A percentile compares a stretch with the other conserved stretches of the same genome.
Evolutionary conservation across 164 flowering plant species (phyloP).

Genomic region (Vitis vinifera): ASM3070453v1 NC_081814.1:178001-178500

Average conservation of each 20-base stretch:
- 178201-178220: constrained; percentile 25
- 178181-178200: constrained; percentile 21
- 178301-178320: not conserved
- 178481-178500: too few relatives aligned
- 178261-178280: constrained; percentile 55
- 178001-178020: not conserved
- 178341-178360: too few relatives aligned
- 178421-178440: too few relatives aligned
- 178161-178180: constrained; percentile 26
- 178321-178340: too few relatives aligned
- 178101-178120: constrained; percentile 38
- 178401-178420: too few relatives aligned
- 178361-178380: too few relatives aligned
- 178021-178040: constrained; percentile 36
- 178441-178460: too few relatives aligned
- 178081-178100: constrained; percentile 59
- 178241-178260: constrained; percentile 19
- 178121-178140: constrained; percentile 44
- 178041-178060: constrained; percentile 55
- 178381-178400: too few relatives aligned
- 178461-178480: too few relatives aligned
- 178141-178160: constrained; percentile 41
- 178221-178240: constrained; percentile 20
- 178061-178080: constrained; percentile 66
- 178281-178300: constrained; percentile 34